Evolutionary conservation across 768 basidiomycete species (phyloP), one percentile per base, ranked within the genome.

Genomic region (Lactifluus subvellereus): DNA sequence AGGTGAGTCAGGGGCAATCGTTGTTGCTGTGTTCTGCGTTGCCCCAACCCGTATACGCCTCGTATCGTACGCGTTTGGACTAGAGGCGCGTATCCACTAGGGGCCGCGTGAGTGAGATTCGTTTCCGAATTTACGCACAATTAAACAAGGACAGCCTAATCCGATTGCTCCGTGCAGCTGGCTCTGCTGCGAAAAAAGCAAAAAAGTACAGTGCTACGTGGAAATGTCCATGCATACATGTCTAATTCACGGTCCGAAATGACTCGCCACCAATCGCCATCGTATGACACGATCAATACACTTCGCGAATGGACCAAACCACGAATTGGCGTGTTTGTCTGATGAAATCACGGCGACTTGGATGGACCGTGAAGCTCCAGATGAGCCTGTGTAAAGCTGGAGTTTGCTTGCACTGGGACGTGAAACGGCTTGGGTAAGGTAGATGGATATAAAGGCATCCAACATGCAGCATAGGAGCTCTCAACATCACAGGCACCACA

Each of bases 281-380:
- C 9, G 37, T 14, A 43, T 37, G 53, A 64, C 63, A 37, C 33
- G 48, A 64, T 60, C 63, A 64, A 56, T 56, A 32, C 58, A 38
- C 58, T 59, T 60, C 53, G 58, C 35, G 37, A 22, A 60, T 51
- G 38, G 35, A 16, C 32, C 52, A 60, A 22, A 10, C 62, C 30
- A 43, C 53, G 45, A 47, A 42, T 53, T 22, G 57, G 47, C 53
- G 40, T 54, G 52, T 47, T 51, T 52, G 57, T 57, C 35, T 63
- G 57, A 63, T 63, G 30, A 55, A 59, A 64, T 64, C 63, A 64
- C 63, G 63, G 63, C 47, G 52, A 60, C 32, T 45, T 32, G 48
- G 48, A 60, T 33, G 49, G 42, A 27, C 58, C 63, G 63, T 54
- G n/a, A 50, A n/a, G 42, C 16, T 43, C 14, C 48, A 11, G 22